Base-by-base conservation (phyloP, 805 yeast species). In the Saccharomycopsis lassenensis region DNA sequence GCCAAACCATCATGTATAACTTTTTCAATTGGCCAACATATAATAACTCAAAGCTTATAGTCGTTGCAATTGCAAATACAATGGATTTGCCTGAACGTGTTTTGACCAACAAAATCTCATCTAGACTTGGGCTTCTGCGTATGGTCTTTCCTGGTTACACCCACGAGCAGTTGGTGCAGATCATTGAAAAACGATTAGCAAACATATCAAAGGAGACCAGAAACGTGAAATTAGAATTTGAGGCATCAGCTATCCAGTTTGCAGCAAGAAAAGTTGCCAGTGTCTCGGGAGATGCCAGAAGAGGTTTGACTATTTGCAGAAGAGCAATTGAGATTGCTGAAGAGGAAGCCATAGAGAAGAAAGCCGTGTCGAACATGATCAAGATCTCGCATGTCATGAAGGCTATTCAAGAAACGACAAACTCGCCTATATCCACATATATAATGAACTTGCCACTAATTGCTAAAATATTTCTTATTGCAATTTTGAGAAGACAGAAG, bases 21-120 rank as follows among this genome's bases (percentile, higher is more conserved):
- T 85, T 91, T 52, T 86, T 91, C 66, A 91, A 91, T 57, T 91
- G 99, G 99, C 95, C 98, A 4, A 75, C 94, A 1, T 75, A 83
- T 49, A 62, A 70, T 8, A 63, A 74, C 46, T 86, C 97, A 4
- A 77, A 77, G 48, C 62, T 91, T 34, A 73, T 91, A 34, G 93
- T 91, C 2, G 66, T 91, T 28, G 96, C 97, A 0, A 86, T 91
- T 21, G 96, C 97, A 3, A 91, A 91, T 55, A 87, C 96, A 0
- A 86, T 91, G 95, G 97, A 91, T 59, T 61, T 91, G 32, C 97
- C 98, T 0, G 98, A 91, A 53, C 64, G 95, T 36, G 67, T 77
- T 34, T 61, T 91, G 26, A 75, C 91, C 14, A 89, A 85, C 56
- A 91, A 91, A 56, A 80, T 86, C 3, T 79, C 95, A 0, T 84